Base-by-base conservation (phyloP, 2,329 filamentous ascomycete species). In the Sordariomycetes sp. region DNA sequence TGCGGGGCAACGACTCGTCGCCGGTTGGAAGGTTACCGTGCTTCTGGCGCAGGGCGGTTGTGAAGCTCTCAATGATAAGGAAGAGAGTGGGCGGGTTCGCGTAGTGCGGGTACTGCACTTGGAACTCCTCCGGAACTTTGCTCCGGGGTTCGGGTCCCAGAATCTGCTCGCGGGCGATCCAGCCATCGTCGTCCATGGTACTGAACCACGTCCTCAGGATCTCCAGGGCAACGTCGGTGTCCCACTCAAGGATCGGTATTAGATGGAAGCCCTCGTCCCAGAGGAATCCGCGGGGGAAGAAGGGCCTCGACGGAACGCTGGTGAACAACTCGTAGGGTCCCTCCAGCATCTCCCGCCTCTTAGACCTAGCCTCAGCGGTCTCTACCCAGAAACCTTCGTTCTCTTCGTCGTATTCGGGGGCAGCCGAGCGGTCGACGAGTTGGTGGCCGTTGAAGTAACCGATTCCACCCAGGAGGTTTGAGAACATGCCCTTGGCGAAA, bases 191-290 rank as follows among this genome's bases (percentile, higher is more conserved):
- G 64, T 99, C 94, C 82, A 97, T 96, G 20, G 96, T 82, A 62
- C 87, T 90, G 75, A 95, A 95, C 94, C 94, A 99, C 72, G 90
- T 96, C 74, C 88, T 89, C 61, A 97, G 82, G 63, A 99, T 90
- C 62, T 97, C 90, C 34, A 88, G 75, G 3, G 89, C 86, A 56
- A 97, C 79, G 67, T 97, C 92, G 57, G 91, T 83, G 69, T 99
- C 94, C 89, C 92, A 99, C 63, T 99, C 93, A 22, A 90, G 81
- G 58, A 99, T 86, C 1, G 92, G 92, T 54, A 96, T 77, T 40
- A 99, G 77, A 67, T 99, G 94, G 73, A 97, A 99, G 0, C 94
- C 94, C 71, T 99, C 94, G 66, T 99, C 94, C 94, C 94, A 99
- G 3, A 97, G 79, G 70, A 99, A 99, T 1, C 94, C 94, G 61